Conservation (phyloP, 2,329 filamentous ascomycete genomes). For the Epichloe aotearoae region DNA sequence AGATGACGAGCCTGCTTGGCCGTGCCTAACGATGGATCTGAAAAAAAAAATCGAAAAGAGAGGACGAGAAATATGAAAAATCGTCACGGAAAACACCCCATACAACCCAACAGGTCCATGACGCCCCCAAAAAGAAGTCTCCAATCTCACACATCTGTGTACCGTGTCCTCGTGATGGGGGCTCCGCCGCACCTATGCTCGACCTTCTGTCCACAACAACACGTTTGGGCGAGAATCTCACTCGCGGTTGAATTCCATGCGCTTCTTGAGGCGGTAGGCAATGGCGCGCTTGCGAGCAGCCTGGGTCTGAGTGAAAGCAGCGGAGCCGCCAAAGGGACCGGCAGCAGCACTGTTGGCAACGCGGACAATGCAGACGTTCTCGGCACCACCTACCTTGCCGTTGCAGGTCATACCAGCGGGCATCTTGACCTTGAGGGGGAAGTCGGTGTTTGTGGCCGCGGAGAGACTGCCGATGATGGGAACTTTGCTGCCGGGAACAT, state of each 20-base stretch:
- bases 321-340: conserved; percentile 54
- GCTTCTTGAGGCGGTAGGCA: conserved; percentile 33
- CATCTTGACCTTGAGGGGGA: conserved; percentile 52
- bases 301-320: conserved; percentile 48
- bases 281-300: conserved; percentile 48
- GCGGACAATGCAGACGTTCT: conserved; percentile 52
- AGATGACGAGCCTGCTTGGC: neutral
- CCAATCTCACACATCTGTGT: neutral
- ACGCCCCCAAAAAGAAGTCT: neutral
- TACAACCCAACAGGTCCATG: neutral
- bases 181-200: neutral
- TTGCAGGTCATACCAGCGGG: conserved; percentile 53
- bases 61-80: neutral
- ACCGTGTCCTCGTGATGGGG: neutral
- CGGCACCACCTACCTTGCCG: conserved; percentile 42
- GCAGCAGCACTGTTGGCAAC: conserved; percentile 48
- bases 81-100: neutral
- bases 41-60: neutral
- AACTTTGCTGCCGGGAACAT: conserved; percentile 38
- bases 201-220: neutral
- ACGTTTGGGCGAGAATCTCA: neutral
- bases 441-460: conserved; percentile 47
- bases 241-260: conserved; percentile 19
- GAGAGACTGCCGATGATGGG: conserved; percentile 42
- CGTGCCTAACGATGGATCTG: neutral